Conservation (phyloP, 805 yeast genomes). For the Myxozyma neglecta region DNA sequence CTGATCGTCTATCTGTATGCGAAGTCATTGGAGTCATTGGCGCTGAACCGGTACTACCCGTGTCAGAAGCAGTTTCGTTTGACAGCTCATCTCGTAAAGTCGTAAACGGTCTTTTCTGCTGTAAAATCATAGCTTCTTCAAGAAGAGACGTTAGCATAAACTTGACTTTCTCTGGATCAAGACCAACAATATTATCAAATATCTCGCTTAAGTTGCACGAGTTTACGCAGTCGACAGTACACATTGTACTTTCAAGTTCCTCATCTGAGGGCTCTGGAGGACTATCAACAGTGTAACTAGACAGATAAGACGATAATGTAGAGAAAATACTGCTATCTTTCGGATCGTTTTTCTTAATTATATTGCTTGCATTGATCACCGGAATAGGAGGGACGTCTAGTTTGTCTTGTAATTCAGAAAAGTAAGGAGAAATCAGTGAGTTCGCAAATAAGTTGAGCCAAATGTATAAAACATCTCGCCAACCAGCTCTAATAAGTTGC, state of each 20-base stretch:
- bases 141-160: constrained; percentile 20
- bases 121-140: constrained; percentile 23
- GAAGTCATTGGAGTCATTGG: background rate
- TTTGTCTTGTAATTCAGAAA: constrained; percentile 58
- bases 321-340: constrained; percentile 81
- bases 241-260: constrained; percentile 81
- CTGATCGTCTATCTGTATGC: background rate
- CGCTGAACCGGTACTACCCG: background rate
- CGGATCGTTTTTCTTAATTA: constrained; percentile 59
- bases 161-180: constrained; percentile 29
- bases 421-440: constrained; percentile 54
- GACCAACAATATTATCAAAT: constrained; percentile 51
- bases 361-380: constrained; percentile 63
- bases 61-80: background rate
- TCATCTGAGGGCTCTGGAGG: constrained; percentile 90
- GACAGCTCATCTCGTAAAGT: constrained; percentile 12
- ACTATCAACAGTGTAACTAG: constrained; percentile 75
- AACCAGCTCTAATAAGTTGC: constrained; percentile 50
- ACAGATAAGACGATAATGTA: constrained; percentile 86
- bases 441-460: constrained; percentile 67
- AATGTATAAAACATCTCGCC: constrained; percentile 62
- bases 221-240: constrained; percentile 78
- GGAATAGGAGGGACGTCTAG: constrained; percentile 56
- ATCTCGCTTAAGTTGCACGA: constrained; percentile 63
- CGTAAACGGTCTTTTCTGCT: constrained; percentile 15